Base-by-base conservation (phyloP, 768 basidiomycete genomes). In the Chalciporus sphaerocephalus region DNA sequence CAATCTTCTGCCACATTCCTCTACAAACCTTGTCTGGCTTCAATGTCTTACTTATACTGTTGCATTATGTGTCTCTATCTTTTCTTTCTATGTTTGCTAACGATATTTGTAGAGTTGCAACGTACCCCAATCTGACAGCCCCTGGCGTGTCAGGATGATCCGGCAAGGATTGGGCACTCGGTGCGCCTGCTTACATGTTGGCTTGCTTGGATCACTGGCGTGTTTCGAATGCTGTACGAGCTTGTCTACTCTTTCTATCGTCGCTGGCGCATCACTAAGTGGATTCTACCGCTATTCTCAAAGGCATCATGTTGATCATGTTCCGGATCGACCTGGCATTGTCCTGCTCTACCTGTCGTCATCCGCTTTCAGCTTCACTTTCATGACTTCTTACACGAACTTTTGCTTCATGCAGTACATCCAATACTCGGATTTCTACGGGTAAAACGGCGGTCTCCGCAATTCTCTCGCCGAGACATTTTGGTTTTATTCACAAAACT, bases 11-110 rank as follows among this genome's bases (percentile, higher is more conserved):
- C 16, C 84, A 89, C 59, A 67, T 90, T 30, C 80, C 81, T 20
- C 61, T 88, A 8, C 90, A 92, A 63, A 81, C 85, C 1, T 93
- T 86, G 60, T 83, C 93, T 62, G 92, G 94, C 60, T 91, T 92
- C 64, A 92, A 93, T 63, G 81, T 84, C 54, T 81, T 85, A 53
- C 93, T 82, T 69, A 81, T 92, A 54, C 64, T 93, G 55, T 61
- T 92, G 33, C 81, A 91, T n/a, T n/a, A n/a, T n/a, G n/a, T n/a
- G n/a, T n/a, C n/a, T n/a, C n/a, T n/a, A n/a, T n/a, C n/a, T n/a
- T n/a, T n/a, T n/a, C n/a, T n/a, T n/a, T n/a, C n/a, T n/a, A n/a
- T n/a, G n/a, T n/a, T n/a, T n/a, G n/a, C n/a, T n/a, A n/a, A n/a
- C n/a, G n/a, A n/a, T n/a, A n/a, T n/a, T n/a, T n/a, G n/a, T n/a